Evolutionary conservation across 306 rosid genomes (phyloP).

Genomic region (Cucurbita moschata): DNA sequence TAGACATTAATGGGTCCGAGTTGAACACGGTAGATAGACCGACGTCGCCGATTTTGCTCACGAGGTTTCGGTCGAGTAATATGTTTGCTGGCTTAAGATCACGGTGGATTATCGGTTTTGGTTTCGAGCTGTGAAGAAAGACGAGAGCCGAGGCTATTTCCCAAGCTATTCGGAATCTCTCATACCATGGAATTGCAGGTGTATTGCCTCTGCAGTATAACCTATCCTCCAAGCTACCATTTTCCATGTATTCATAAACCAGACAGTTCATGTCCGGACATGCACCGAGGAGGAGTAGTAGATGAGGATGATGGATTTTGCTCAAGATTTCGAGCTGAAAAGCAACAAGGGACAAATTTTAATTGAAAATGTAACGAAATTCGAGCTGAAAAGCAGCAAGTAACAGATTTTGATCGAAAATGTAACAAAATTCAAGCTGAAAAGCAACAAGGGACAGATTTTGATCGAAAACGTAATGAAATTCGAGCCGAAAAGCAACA

Average conservation of each 20-base stretch:
- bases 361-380: no score
- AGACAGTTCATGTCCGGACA: constrained; percentile 73
- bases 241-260: constrained; percentile 85
- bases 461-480: no score
- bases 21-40: constrained; percentile 66
- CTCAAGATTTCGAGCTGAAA: constrained; percentile 76
- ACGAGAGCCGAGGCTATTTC: constrained; percentile 86
- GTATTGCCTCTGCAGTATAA: constrained; percentile 40
- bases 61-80: constrained; percentile 65
- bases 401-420: no score
- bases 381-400: no score
- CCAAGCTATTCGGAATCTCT: constrained; percentile 83
- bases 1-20: constrained; percentile 39
- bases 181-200: constrained; percentile 75
- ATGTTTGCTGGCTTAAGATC: constrained; percentile 94
- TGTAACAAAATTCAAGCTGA: no score
- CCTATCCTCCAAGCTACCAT: constrained; percentile 84
- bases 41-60: constrained; percentile 87
- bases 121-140: constrained; percentile 83
- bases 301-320: constrained; percentile 77
- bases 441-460: no score
- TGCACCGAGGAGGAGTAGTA: constrained; percentile 90
- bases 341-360: no score
- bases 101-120: constrained; percentile 83
- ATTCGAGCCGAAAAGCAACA: no score